Base-by-base conservation (phyloP, 768 basidiomycete species). In the Cystoderma amianthinum region DNA sequence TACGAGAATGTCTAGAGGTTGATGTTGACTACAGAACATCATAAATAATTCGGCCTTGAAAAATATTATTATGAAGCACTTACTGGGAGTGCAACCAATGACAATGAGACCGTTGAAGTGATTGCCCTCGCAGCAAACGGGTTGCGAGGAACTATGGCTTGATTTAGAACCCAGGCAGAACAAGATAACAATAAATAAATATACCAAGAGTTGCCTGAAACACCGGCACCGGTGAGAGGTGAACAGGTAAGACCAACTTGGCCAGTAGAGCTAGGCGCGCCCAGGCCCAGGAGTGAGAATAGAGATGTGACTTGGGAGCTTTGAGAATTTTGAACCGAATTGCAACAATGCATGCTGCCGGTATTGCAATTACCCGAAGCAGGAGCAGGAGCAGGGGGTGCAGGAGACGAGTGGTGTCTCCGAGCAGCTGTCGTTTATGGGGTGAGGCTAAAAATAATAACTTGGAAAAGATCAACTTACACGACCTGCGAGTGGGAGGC, bases 111-210 rank as follows among this genome's bases (percentile, higher is more conserved):
- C 71, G 22, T 65, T 64, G 54, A 63, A 72, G 34, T 49, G 45
- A 45, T 74, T 70, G 44, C 65, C 60, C 19, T 57, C 45, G 52
- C 75, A 77, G 54, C 74, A 77, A 32, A 74, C 66, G 9, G 69
- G 56, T 47, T 74, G 67, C 11, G 46, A 36, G 3, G 45, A 30
- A 59, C 71, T 73, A 38, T 12, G 16, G 13, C 2, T 42, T 21
- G 2, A 21, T 24, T 32, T 36, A 15, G 20, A 6, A 35, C 5
- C 15, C 9, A 15, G 32, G 32, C 39, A 36, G 1, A 17, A 12
- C 24, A 16, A 22, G n/a, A 41, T 3, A 40, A 20, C 9, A 24
- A 19, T 41, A 24, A 44, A 38, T 2, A 36, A 35, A 43, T 56
- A 39, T 47, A 66, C 65, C 67, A 66, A 30, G 50, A 41, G 44